A percentile compares a stretch with the other conserved stretches of the same genome.
Evolutionary conservation across 768 basidiomycete species (phyloP).

Genomic region (Amanita rimosa): DNA sequence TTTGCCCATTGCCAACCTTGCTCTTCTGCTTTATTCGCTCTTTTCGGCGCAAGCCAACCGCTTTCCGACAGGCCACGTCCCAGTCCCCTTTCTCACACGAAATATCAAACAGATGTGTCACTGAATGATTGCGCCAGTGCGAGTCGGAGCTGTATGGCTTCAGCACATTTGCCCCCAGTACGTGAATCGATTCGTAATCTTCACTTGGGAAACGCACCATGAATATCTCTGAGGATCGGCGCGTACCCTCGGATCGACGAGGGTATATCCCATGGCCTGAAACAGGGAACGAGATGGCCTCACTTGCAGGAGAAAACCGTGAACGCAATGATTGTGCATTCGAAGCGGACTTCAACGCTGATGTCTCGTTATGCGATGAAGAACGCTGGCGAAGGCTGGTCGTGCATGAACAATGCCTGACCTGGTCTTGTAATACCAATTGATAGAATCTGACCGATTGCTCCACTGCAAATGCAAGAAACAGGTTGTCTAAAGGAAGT

Average conservation of each 20-base stretch:
- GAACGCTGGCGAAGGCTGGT: conserved; percentile 33
- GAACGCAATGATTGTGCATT: conserved; percentile 14
- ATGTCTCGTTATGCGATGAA: conserved; percentile 57
- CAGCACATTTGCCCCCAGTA: conserved; percentile 16
- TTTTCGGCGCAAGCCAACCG: conserved; percentile 63
- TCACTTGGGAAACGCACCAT: conserved; percentile 34
- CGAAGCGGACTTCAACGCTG: conserved; percentile 34
- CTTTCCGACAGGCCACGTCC: conserved; percentile 45
- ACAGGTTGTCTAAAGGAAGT: conserved; percentile 51
- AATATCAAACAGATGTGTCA: conserved; percentile 42
- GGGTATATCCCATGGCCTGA: conserved; percentile 74
- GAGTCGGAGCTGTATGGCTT: conserved; percentile 25
- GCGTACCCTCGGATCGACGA: conserved; percentile 49
- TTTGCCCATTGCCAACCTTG: conserved; percentile 5
- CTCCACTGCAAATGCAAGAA: conserved; percentile 55
- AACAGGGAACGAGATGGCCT: conserved; percentile 57
- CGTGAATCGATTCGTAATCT: conserved; percentile 22
- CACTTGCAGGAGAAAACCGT: conserved; percentile 35
- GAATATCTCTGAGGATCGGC: conserved; percentile 37
- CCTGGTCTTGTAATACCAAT: conserved; percentile 42
- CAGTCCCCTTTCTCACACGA: conserved; percentile 70
- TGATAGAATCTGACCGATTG: conserved; percentile 57
- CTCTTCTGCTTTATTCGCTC: conserved; percentile 31
- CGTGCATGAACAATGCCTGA: conserved; percentile 59
- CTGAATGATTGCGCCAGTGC: conserved; percentile 48